Evolutionary conservation across 257 asterid genomes (phyloP).

Genomic region (Primulina huaijiensis): DNA sequence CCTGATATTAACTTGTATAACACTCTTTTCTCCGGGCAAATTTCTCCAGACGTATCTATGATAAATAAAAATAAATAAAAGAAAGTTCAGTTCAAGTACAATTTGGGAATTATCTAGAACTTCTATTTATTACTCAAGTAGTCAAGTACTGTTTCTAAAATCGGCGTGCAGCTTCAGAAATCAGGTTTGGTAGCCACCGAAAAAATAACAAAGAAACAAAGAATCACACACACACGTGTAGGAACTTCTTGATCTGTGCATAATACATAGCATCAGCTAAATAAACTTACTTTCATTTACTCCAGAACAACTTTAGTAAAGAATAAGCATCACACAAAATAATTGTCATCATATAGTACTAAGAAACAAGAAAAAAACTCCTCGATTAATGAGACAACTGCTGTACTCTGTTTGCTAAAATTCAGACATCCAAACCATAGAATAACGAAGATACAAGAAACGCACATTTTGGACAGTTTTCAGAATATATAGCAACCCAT

Average conservation of each 20-base stretch:
- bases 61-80: constrained; percentile 19
- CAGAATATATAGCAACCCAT: constrained; percentile 92
- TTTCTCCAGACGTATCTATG: constrained; percentile 77
- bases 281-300: neutral
- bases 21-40: constrained; percentile 81
- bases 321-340: neutral
- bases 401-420: constrained; percentile 8
- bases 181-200: constrained; percentile 4
- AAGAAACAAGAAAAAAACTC: neutral
- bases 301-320: constrained; percentile 3
- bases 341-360: constrained; percentile 8
- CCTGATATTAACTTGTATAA: constrained; percentile 87
- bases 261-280: neutral
- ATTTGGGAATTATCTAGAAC: constrained; percentile 10
- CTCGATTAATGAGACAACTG: neutral
- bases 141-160: neutral
- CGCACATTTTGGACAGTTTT: constrained; percentile 90
- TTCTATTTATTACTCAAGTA: neutral
- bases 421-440: constrained; percentile 16
- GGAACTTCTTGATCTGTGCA: constrained; percentile 3
- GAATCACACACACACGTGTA: neutral
- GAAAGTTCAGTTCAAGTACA: constrained; percentile 12
- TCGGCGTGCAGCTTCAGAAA: neutral
- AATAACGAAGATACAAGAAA: constrained; percentile 20
- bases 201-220: constrained; percentile 4